A percentile compares a stretch with the other conserved stretches of the same genome.
Conservation (phyloP, 108 stramenopile genomes). For the Skeletonema costatum region DNA sequence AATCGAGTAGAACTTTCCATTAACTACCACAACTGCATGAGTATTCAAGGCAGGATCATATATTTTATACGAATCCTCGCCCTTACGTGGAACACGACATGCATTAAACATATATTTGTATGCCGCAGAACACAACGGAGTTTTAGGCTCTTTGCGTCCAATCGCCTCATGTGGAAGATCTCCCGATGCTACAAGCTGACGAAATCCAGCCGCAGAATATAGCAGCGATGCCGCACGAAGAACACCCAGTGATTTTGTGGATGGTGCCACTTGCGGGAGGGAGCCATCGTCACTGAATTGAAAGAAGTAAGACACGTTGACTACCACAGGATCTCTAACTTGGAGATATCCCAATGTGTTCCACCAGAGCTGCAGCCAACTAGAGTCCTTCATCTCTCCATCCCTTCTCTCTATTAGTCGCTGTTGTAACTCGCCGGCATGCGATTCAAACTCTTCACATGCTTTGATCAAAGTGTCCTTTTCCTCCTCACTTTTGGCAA, state of each 20-base stretch:
- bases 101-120: slow-evolving; percentile 95
- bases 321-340: slow-evolving; percentile 84
- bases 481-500: slow-evolving; percentile 67
- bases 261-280: slow-evolving; percentile 32
- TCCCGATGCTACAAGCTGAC: slow-evolving; percentile 72
- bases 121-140: slow-evolving; percentile 77
- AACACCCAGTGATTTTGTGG: slow-evolving; percentile 24
- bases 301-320: slow-evolving; percentile 91
- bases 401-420: slow-evolving; percentile 58
- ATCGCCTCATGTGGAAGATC: slow-evolving; percentile 63
- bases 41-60: slow-evolving; percentile 73
- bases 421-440: slow-evolving; percentile 64
- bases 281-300: slow-evolving; percentile 79
- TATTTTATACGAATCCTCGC: slow-evolving; percentile 78
- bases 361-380: slow-evolving; percentile 91
- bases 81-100: slow-evolving; percentile 74
- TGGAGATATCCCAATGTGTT: slow-evolving; percentile 84
- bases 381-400: slow-evolving; percentile 58
- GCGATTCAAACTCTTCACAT: slow-evolving; percentile 56
- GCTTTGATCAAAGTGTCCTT: slow-evolving; percentile 49
- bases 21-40: slow-evolving; percentile 77
- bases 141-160: slow-evolving; percentile 60
- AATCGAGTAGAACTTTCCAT: slow-evolving; percentile 72
- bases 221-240: slow-evolving; percentile 75
- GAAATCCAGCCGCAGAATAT: slow-evolving; percentile 72